Conservation (phyloP, 495 filamentous ascomycete species). For the Podospora comata region DNA sequence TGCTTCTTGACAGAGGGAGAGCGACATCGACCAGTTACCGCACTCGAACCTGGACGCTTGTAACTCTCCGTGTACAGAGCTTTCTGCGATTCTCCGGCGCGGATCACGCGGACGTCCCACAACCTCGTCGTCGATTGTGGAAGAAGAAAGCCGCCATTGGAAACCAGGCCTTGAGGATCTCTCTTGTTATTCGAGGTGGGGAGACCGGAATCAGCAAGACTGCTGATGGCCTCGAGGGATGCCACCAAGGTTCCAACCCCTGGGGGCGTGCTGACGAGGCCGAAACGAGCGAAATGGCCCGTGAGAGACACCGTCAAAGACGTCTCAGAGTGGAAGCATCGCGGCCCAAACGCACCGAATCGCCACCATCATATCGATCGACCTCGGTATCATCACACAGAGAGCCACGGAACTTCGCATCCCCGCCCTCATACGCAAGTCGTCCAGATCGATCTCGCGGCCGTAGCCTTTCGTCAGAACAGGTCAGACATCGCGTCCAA, state of each 20-base stretch:
- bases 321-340: not conserved
- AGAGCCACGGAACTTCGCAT: constrained; percentile 8
- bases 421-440: constrained; percentile 16
- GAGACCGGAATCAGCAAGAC: constrained; percentile 16
- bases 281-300: constrained; percentile 10
- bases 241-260: constrained; percentile 17
- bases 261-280: constrained; percentile 19
- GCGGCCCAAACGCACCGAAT: constrained; percentile 7
- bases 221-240: constrained; percentile 9
- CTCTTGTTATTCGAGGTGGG: constrained; percentile 25
- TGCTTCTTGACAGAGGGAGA: constrained; percentile 19
- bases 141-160: constrained; percentile 18
- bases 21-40: constrained; percentile 22
- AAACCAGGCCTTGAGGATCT: constrained; percentile 1
- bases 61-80: constrained; percentile 18
- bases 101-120: constrained; percentile 22
- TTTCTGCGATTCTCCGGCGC: constrained; percentile 19
- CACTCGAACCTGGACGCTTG: constrained; percentile 27
- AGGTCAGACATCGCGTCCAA: constrained; percentile 14
- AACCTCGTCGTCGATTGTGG: constrained; percentile 25
- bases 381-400: constrained; percentile 12
- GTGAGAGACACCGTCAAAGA: constrained; percentile 10
- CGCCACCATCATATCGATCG: constrained; percentile 19
- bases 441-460: not conserved
- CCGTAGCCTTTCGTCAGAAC: constrained; percentile 6